A percentile compares a stretch with the other conserved stretches of the same genome.
Conservation (phyloP, 2,329 filamentous ascomycete genomes). For the Xylariaceae sp. region DNA sequence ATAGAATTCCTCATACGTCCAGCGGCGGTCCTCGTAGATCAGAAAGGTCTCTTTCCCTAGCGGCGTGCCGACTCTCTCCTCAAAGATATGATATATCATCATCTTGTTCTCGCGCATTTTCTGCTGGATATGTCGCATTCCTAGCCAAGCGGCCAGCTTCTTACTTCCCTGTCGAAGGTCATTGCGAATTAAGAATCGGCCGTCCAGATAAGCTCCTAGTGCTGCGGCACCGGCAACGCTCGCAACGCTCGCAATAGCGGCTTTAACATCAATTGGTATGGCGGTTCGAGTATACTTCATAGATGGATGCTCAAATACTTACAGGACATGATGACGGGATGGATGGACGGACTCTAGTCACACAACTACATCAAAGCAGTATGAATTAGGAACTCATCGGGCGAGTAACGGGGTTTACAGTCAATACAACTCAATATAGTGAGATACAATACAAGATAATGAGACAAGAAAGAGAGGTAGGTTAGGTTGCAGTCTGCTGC, state of each 20-base stretch:
- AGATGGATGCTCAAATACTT: too few species aligned
- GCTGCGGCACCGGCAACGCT: constrained; percentile 4
- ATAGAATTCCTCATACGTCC: constrained; percentile 55
- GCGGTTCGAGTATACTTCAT: too few species aligned
- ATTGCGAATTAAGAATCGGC: constrained; percentile 11
- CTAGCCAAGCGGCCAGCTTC: background rate
- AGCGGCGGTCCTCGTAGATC: constrained; percentile 58
- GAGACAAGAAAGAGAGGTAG: too few species aligned
- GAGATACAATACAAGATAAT: too few species aligned
- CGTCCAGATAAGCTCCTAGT: constrained; percentile 15
- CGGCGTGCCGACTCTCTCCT: constrained; percentile 21
- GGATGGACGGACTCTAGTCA: too few species aligned
- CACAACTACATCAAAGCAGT: too few species aligned
- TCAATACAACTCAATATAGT: too few species aligned
- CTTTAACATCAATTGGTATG: background rate
- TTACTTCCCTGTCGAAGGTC: constrained; percentile 10
- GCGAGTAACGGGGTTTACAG: too few species aligned
- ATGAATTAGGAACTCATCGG: too few species aligned
- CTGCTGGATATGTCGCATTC: constrained; percentile 33
- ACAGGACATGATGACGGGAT: too few species aligned
- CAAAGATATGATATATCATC: constrained; percentile 22
- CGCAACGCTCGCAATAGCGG: constrained; percentile 6
- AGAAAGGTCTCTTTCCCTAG: constrained; percentile 24
- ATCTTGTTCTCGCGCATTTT: constrained; percentile 18
- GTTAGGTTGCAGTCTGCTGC: too few species aligned